Evolutionary conservation across 2,329 filamentous ascomycete species (phyloP).

Genomic region (Blumeria hordei): DNA sequence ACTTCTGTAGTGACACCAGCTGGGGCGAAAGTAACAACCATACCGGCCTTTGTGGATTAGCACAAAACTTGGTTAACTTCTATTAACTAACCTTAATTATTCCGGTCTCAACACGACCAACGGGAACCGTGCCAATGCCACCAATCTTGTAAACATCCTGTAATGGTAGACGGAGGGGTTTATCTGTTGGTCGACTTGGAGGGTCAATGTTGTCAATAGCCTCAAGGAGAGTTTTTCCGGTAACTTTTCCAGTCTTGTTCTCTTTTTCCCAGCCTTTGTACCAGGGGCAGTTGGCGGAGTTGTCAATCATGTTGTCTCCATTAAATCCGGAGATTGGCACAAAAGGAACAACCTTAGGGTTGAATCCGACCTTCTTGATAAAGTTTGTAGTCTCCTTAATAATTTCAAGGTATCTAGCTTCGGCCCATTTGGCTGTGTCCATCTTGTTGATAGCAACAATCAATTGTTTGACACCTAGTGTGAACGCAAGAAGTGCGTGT

Average conservation of each 20-base stretch:
- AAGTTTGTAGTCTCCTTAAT: constrained; percentile 99
- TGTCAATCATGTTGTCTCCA: constrained; percentile 97
- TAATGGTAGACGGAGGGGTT: constrained; percentile 98
- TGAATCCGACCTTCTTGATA: constrained; percentile 99
- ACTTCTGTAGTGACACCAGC: constrained; percentile 99
- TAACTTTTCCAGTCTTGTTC: constrained; percentile 64
- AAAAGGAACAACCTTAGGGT: constrained; percentile 96
- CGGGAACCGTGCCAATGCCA: constrained; percentile 98
- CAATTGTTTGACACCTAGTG: constrained; percentile 98
- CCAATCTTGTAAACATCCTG: constrained; percentile 99
- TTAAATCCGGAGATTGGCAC: constrained; percentile 99
- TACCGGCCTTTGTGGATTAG: constrained; percentile 24
- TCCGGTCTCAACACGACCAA: constrained; percentile 99
- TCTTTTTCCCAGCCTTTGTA: constrained; percentile 99
- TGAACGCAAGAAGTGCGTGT: constrained; percentile 99
- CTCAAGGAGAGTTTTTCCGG: constrained; percentile 96
- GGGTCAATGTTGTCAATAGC: constrained; percentile 92
- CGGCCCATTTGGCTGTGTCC: constrained; percentile 97
- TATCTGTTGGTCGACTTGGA: constrained; percentile 84
- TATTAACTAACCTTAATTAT: constrained; percentile 31
- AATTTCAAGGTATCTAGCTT: constrained; percentile 93
- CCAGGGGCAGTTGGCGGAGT: constrained; percentile 89
- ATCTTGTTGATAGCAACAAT: constrained; percentile 99
- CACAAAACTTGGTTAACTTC: not conserved
- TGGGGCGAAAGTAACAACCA: constrained; percentile 97